Evolutionary conservation across 2,329 filamentous ascomycete species (phyloP).

Genomic region (Microcera coccophila): DNA sequence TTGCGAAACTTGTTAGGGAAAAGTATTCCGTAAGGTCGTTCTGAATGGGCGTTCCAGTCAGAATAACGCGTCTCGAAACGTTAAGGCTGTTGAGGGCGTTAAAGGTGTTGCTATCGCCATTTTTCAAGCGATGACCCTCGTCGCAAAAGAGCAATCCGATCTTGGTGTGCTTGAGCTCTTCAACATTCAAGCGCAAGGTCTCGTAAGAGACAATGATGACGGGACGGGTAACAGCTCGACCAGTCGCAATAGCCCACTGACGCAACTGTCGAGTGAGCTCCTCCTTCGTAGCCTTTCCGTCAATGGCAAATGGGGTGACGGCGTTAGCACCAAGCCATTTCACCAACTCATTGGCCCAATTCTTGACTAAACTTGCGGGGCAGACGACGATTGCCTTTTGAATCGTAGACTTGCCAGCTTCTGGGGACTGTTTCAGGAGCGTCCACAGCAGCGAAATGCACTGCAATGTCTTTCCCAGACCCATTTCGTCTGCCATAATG

Average conservation of each 20-base stretch:
- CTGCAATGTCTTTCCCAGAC: constrained; percentile 92
- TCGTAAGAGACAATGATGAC: constrained; percentile 98
- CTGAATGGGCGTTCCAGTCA: constrained; percentile 96
- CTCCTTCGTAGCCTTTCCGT: constrained; percentile 93
- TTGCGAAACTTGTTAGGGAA: constrained; percentile 91
- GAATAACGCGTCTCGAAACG: constrained; percentile 84
- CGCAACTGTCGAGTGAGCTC: constrained; percentile 85
- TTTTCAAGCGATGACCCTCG: constrained; percentile 94
- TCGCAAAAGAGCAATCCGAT: constrained; percentile 94
- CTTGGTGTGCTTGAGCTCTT: constrained; percentile 81
- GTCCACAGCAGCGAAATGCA: constrained; percentile 98
- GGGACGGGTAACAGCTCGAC: constrained; percentile 83
- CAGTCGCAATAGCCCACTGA: constrained; percentile 90
- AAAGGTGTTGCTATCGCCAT: constrained; percentile 94
- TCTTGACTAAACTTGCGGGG: constrained; percentile 90
- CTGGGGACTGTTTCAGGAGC: constrained; percentile 87
- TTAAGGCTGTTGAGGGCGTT: constrained; percentile 85
- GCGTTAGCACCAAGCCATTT: constrained; percentile 96
- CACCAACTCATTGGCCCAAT: constrained; percentile 94
- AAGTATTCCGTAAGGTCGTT: constrained; percentile 99
- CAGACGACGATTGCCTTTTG: constrained; percentile 97
- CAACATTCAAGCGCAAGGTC: constrained; percentile 84
- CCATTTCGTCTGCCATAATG: constrained; percentile 99
- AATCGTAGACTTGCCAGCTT: constrained; percentile 89
- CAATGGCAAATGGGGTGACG: constrained; percentile 88